A percentile compares a stretch with the other conserved stretches of the same genome.
Conservation (phyloP, 2,329 filamentous ascomycete genomes). For the Magnaporthales sp. region DNA sequence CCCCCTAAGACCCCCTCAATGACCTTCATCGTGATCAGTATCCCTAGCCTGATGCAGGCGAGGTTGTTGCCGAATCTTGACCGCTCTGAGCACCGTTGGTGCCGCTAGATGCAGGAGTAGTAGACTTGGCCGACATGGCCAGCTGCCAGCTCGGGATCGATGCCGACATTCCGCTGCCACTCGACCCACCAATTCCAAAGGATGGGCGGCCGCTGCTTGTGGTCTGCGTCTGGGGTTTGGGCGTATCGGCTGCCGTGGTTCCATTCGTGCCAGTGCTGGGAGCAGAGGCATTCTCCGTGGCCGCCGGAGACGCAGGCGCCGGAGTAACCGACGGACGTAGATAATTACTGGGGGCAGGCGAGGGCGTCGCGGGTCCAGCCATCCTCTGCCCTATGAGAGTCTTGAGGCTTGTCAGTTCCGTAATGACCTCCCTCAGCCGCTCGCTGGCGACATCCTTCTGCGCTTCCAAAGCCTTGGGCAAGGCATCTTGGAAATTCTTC, state of each 20-base stretch:
- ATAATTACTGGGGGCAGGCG: constrained; percentile 19
- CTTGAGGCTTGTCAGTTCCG: constrained; percentile 87
- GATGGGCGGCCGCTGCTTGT: constrained; percentile 30
- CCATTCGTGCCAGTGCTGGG: not conserved
- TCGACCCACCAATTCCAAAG: constrained; percentile 30
- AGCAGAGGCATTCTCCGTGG: not conserved
- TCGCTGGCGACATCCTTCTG: constrained; percentile 79
- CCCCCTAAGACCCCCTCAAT: not conserved
- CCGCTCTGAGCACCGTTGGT: not conserved
- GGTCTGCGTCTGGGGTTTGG: constrained; percentile 23
- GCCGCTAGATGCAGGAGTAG: not conserved
- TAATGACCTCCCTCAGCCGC: constrained; percentile 74
- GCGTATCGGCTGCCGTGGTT: constrained; percentile 16
- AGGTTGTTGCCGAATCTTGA: not conserved
- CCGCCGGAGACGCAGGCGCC: constrained; percentile 11
- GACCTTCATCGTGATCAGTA: not conserved
- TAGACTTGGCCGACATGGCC: constrained; percentile 51
- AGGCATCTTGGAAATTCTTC: constrained; percentile 68
- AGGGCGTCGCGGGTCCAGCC: constrained; percentile 30
- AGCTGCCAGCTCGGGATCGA: constrained; percentile 77
- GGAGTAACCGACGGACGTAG: constrained; percentile 15
- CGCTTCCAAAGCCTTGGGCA: constrained; percentile 80
- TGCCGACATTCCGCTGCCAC: constrained; percentile 44
- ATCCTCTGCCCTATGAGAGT: constrained; percentile 65
- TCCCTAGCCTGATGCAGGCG: not conserved